Evolutionary conservation across 73 alveolate species (phyloP).

Genomic region (Paramecium pentaurelia): DNA sequence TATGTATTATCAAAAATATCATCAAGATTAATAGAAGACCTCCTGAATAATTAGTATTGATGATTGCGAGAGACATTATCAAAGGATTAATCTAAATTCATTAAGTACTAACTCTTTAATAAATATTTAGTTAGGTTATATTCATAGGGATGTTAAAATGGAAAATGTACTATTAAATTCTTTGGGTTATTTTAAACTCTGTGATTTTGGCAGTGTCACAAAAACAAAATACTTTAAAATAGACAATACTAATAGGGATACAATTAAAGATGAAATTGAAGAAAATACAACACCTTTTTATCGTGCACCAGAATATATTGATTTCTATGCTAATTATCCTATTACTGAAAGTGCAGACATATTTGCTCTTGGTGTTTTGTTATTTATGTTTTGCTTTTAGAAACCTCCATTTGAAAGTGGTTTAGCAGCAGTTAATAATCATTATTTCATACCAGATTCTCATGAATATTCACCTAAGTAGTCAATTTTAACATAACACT

Average conservation of each 20-base stretch:
- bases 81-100: conserved; percentile 38
- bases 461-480: conserved; percentile 20
- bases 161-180: conserved; percentile 42
- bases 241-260: neutral
- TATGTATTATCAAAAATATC: neutral
- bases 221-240: neutral
- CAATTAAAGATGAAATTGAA: conserved; percentile 52
- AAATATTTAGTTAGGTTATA: neutral
- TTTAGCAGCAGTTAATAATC: conserved; percentile 54
- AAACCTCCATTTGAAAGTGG: conserved; percentile 61
- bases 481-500: neutral
- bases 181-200: conserved; percentile 19
- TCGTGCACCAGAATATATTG: conserved; percentile 59
- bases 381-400: conserved; percentile 41
- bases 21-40: neutral
- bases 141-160: conserved; percentile 61
- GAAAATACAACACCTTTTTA: conserved; percentile 59
- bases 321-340: conserved; percentile 47
- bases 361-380: conserved; percentile 56
- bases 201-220: conserved; percentile 55
- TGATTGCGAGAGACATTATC: conserved; percentile 29
- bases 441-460: conserved; percentile 42
- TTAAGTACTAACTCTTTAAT: neutral
- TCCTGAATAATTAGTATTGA: conserved; percentile 39
- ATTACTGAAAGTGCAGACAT: conserved; percentile 39